Base-by-base conservation (phyloP, 352 stramenopile genomes). In the Phytophthora agathidicida region DNA sequence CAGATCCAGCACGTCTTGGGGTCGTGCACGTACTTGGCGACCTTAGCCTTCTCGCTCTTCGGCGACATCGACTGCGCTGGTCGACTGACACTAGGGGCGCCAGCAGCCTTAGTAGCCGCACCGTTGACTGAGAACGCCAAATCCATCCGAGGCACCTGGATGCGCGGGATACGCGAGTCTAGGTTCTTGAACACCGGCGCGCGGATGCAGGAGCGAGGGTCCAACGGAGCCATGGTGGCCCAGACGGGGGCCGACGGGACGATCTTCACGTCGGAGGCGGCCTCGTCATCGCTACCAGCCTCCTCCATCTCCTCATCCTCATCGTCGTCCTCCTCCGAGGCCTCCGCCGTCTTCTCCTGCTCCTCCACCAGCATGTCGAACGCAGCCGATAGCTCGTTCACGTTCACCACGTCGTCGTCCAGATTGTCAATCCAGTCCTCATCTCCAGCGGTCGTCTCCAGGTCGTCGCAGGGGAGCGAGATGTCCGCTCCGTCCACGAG, bases 1-100 rank as follows among this genome's bases (percentile, higher is more conserved):
- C 86, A 94, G 54, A 94, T 91, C 86, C 86, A 94, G 80, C 86
- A 94, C 50, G 77, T 86, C 52, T 73, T 66, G 11, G 83, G 60
- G 66, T 93, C 75, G 64, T 94, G 86, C 20, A 73, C 56, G 69
- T 91, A 93, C 52, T 71, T 67, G 2, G 67, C 42, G 26, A 72
- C 42, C 49, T 86, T 93, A 39, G 71, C 65, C 31, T 75, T 70
- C 68, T 74, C 64, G 8, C 50, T 53, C 71, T 77, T 86, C 3
- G 80, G 75, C 28, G 76, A 91, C 60, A 84, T 68, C 19, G 59
- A 68, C 60, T 65, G 45, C 28, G 20, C 38, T 11, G 43, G 35
- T 17, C 47, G 65, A 13, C 54, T 32, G n/a, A 41, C 46, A 19
- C 43, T 32, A 30, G 31, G 41, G 26, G 45, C 28, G 30, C 32